These are phyloP conservation scores for Colletotrichum ledebouriae DNA, from an alignment of 2,329 filamentous ascomycete genomes.

Conservation along the genomic window DNA sequence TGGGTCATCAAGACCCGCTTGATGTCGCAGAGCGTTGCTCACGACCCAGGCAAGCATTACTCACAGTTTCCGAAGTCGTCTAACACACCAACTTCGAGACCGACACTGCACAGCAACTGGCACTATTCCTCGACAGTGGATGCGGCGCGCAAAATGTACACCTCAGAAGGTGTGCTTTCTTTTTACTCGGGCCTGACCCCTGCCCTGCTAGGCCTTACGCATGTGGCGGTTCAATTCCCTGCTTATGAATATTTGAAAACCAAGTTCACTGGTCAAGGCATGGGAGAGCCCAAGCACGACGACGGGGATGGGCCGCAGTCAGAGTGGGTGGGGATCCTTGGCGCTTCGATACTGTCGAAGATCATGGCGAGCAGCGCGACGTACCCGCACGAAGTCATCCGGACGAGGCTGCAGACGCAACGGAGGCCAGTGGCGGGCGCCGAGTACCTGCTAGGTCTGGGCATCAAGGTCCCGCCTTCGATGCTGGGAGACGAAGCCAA, in stretches of 20 bases:
- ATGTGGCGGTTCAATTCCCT: conserved; percentile 97
- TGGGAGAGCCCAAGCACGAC: conserved; percentile 75
- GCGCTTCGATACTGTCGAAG: conserved; percentile 93
- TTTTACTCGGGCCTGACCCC: conserved; percentile 97
- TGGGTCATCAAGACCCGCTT: conserved; percentile 99
- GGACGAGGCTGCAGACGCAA: conserved; percentile 94
- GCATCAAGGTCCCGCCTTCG: conserved; percentile 55
- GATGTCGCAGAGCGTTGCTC: conserved; percentile 86
- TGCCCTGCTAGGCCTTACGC: conserved; percentile 89
- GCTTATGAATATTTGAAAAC: conserved; percentile 95
- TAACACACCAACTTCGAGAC: conserved; percentile 68
- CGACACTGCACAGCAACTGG: conserved; percentile 78
- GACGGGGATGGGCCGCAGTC: conserved; percentile 69
- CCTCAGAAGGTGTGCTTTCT: conserved; percentile 85
- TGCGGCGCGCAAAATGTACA: conserved; percentile 96
- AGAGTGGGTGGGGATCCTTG: conserved; percentile 87
- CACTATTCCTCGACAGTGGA: conserved; percentile 92
- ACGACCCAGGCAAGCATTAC: conserved; percentile 60
- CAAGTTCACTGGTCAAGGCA: conserved; percentile 88
- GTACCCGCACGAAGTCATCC: conserved; percentile 96
- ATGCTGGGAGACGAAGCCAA: conserved; percentile 58
- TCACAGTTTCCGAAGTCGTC: conserved; percentile 62
- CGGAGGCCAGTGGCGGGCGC: conserved; percentile 75
- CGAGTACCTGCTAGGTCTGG: conserved; percentile 65
- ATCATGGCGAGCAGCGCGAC: conserved; percentile 94